Percentiles rank a stretch among this genome's conserved stretches.
Conservation (phyloP, 805 yeast genomes). For the Gaillardinia entomophila region DNA sequence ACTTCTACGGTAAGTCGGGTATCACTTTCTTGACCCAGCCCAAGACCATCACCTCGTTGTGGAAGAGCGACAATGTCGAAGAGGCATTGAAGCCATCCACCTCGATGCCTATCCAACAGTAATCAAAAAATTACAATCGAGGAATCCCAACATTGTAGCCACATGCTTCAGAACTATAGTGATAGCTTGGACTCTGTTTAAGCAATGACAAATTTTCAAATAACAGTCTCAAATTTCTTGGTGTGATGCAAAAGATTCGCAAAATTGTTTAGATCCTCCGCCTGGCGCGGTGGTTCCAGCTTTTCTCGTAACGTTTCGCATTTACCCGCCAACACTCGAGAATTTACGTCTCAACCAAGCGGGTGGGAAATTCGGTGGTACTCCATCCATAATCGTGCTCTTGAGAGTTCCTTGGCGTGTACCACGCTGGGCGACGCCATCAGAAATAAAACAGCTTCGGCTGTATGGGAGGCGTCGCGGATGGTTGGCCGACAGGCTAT, state of each 20-base stretch:
- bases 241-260: too few species aligned
- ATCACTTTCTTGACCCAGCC: constrained; percentile 66
- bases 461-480: constrained; percentile 53
- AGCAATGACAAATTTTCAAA: too few species aligned
- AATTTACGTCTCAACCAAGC: constrained; percentile 12
- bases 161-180: not conserved
- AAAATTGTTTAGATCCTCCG: too few species aligned
- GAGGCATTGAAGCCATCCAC: constrained; percentile 50
- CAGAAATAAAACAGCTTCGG: constrained; percentile 36
- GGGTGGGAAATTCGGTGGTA: constrained; percentile 67
- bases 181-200: too few species aligned
- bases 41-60: constrained; percentile 65
- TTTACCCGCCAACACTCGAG: constrained; percentile 38
- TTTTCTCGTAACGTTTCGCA: constrained; percentile 42
- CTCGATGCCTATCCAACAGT: constrained; percentile 62
- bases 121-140: constrained; percentile 1
- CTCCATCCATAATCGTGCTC: constrained; percentile 44
- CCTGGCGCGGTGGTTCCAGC: constrained; percentile 18
- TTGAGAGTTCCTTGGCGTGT: constrained; percentile 55
- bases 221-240: too few species aligned
- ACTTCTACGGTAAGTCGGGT: constrained; percentile 77
- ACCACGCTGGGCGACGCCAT: constrained; percentile 54
- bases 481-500: constrained; percentile 50
- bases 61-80: constrained; percentile 52
- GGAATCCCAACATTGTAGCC: not conserved